Percentiles rank a stretch among this genome's conserved stretches.
Conservation (phyloP, 1,139 yeast species). For the Candida sanyaensis region DNA sequence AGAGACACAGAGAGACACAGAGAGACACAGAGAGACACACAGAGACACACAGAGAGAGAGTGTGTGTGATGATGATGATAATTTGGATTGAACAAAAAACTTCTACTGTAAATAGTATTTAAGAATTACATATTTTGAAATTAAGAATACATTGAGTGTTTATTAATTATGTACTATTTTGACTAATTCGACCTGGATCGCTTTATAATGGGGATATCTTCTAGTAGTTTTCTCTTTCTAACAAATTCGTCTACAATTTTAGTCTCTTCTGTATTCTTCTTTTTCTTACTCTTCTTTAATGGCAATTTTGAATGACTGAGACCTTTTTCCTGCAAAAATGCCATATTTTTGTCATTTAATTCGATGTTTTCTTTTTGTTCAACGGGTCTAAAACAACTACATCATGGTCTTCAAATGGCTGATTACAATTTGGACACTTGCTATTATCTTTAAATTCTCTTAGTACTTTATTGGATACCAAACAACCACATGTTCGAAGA, state of each 20-base stretch:
- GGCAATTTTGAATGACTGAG: conserved; percentile 53
- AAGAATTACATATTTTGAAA: neutral
- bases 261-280: conserved; percentile 14
- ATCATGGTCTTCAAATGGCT: conserved; percentile 26
- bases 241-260: conserved; percentile 7
- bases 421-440: conserved; percentile 39
- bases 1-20: neutral
- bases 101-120: neutral
- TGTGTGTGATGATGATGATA: too few relatives aligned
- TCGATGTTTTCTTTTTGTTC: conserved; percentile 20
- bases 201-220: conserved; percentile 1
- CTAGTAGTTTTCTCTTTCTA: conserved; percentile 9
- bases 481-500: conserved; percentile 46
- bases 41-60: too few relatives aligned
- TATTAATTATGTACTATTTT: neutral
- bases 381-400: conserved; percentile 34
- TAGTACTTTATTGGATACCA: conserved; percentile 28
- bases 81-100: neutral
- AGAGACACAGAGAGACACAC: neutral
- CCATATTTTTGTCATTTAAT: conserved; percentile 41
- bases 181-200: neutral
- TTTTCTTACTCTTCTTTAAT: conserved; percentile 25
- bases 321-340: conserved; percentile 22
- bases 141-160: neutral
- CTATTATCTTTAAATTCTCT: conserved; percentile 15